phyloP scores from a whole-genome alignment of 2,329 filamentous ascomycete genomes.

The Cryphonectria carpinicola region DNA sequence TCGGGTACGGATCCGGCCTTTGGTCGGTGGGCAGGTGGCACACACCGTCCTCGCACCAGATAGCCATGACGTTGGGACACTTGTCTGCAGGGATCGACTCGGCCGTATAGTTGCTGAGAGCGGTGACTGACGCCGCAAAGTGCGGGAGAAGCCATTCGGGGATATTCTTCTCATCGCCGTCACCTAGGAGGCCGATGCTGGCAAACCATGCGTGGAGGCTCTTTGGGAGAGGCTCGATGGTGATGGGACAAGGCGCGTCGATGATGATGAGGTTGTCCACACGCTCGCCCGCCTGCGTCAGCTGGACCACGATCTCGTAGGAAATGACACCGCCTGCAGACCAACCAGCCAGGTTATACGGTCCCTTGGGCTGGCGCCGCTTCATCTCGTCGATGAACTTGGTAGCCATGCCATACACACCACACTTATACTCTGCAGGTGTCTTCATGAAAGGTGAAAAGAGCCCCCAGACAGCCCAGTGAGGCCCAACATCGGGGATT shows the following conservation, averaged over 20 bases:
- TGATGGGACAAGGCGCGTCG: constrained; percentile 68
- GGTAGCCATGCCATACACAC: constrained; percentile 66
- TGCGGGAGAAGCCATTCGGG: constrained; percentile 76
- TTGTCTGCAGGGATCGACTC: constrained; percentile 62
- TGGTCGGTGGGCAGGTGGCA: constrained; percentile 69
- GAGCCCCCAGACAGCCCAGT: constrained; percentile 57
- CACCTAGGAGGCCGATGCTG: constrained; percentile 71
- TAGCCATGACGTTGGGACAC: constrained; percentile 64
- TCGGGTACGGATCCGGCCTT: constrained; percentile 63
- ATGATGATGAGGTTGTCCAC: constrained; percentile 67
- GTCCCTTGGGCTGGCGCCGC: constrained; percentile 69
- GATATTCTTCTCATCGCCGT: constrained; percentile 60
- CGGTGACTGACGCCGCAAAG: constrained; percentile 70
- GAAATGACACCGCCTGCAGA: constrained; percentile 77
- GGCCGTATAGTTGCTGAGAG: constrained; percentile 71
- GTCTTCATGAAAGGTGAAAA: constrained; percentile 75
- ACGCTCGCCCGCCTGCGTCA: constrained; percentile 58
- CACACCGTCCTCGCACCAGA: constrained; percentile 77
- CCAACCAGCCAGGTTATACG: constrained; percentile 73
- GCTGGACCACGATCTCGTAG: constrained; percentile 66
- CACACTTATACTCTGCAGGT: constrained; percentile 67
- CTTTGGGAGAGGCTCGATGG: constrained; percentile 68
- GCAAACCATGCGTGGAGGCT: constrained; percentile 73
- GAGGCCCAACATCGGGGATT: constrained; percentile 54
- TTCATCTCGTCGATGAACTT: constrained; percentile 73